A percentile compares a stretch with the other conserved stretches of the same genome.
Evolutionary conservation across 1,284 basidiomycete genomes (phyloP).

Genomic region (Apiotrichum porosum): DNA sequence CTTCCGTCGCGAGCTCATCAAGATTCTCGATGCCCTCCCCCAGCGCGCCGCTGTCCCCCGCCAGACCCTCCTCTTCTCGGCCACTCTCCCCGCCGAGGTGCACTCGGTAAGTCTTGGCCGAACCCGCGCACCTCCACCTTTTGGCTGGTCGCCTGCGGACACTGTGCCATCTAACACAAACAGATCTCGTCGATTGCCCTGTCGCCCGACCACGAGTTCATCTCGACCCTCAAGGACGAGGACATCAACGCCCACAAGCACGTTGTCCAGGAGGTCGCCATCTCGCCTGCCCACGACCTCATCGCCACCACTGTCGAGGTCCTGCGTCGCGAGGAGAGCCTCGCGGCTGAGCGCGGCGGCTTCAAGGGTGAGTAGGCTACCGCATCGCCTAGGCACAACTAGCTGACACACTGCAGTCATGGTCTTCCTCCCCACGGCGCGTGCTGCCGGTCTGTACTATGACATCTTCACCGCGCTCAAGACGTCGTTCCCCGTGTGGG

Average conservation of each 20-base stretch:
- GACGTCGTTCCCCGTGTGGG: slow-evolving; percentile 31
- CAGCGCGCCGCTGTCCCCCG: slow-evolving; percentile 31
- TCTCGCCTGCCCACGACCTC: slow-evolving; percentile 51
- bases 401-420: slow-evolving; percentile 47
- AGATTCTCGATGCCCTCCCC: slow-evolving; percentile 44
- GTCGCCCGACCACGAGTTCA: slow-evolving; percentile 55
- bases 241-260: slow-evolving; percentile 65
- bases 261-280: slow-evolving; percentile 57
- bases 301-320: slow-evolving; percentile 51
- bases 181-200: slow-evolving; percentile 54
- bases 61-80: slow-evolving; percentile 53
- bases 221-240: slow-evolving; percentile 59
- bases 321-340: slow-evolving; percentile 42
- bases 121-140: too few species aligned
- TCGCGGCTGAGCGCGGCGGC: slow-evolving; percentile 22
- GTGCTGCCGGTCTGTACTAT: slow-evolving; percentile 58
- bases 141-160: too few species aligned
- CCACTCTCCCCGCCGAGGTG: slow-evolving; percentile 50
- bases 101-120: slow-evolving; percentile 38
- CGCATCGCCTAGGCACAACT: not conserved
- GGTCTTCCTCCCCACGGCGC: slow-evolving; percentile 66
- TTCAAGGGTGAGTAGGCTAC: slow-evolving; percentile 38
- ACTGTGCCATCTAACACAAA: too few species aligned
- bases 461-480: slow-evolving; percentile 49
- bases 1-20: slow-evolving; percentile 38